Percentiles rank a stretch among this genome's conserved stretches.
Evolutionary conservation across 805 yeast genomes (phyloP).

Genomic region (Lipomyces oligophaga): DNA sequence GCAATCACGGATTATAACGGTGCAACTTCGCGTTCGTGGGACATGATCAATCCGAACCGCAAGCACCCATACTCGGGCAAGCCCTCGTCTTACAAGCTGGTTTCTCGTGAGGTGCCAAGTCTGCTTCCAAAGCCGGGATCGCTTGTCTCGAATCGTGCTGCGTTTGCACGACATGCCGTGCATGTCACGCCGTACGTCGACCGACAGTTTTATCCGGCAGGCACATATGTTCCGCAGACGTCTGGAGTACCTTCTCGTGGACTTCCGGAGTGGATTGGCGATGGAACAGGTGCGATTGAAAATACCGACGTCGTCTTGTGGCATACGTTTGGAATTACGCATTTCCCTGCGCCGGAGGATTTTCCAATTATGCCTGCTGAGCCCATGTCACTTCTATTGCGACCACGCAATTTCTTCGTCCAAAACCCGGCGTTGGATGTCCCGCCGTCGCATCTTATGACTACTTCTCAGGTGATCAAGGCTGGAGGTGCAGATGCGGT

Average conservation of each 20-base stretch:
- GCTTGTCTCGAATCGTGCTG: constrained; percentile 73
- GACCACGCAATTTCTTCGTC: constrained; percentile 75
- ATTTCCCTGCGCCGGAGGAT: constrained; percentile 85
- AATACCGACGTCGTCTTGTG: constrained; percentile 70
- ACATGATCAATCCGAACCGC: constrained; percentile 66
- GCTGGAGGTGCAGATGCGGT: constrained; percentile 6
- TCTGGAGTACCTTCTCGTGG: constrained; percentile 36
- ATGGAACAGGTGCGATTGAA: constrained; percentile 34
- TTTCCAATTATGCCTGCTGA: constrained; percentile 89
- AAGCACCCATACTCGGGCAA: constrained; percentile 66
- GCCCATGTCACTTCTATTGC: constrained; percentile 65
- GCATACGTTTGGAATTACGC: constrained; percentile 83
- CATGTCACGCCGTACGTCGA: constrained; percentile 70
- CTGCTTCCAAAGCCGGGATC: constrained; percentile 71
- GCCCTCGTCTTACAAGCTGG: constrained; percentile 73
- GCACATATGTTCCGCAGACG: constrained; percentile 43
- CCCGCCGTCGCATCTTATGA: constrained; percentile 45
- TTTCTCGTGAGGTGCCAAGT: constrained; percentile 69
- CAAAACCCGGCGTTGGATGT: constrained; percentile 77
- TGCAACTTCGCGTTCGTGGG: constrained; percentile 69
- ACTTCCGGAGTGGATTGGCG: constrained; percentile 38
- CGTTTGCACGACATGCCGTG: constrained; percentile 67
- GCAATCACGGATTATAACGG: constrained; percentile 61
- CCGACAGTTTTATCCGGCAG: constrained; percentile 75
- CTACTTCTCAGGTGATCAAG: constrained; percentile 15